These are phyloP conservation scores for Imleria badia DNA, from an alignment of 768 basidiomycete genomes.

Conservation along the genomic window DNA sequence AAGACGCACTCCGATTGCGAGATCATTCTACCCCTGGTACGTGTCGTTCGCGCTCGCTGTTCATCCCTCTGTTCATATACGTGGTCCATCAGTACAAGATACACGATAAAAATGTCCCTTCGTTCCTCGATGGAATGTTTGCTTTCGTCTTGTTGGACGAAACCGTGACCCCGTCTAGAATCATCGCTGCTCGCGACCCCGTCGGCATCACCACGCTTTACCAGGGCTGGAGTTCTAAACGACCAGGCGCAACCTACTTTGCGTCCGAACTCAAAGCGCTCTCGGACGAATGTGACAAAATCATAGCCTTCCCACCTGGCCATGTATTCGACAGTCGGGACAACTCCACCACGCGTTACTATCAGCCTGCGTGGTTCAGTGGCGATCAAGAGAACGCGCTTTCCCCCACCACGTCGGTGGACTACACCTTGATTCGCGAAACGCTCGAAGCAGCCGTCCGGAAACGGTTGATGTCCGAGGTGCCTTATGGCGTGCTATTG, in stretches of 20 bases:
- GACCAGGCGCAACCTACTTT: conserved; percentile 85
- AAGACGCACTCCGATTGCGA: conserved; percentile 99
- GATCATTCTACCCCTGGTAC: conserved; percentile 88
- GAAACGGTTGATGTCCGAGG: conserved; percentile 97
- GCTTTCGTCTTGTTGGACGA: conserved; percentile 96
- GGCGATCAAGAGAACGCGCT: conserved; percentile 69
- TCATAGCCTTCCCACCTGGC: conserved; percentile 96
- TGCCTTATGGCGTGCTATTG: conserved; percentile 95
- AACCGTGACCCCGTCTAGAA: conserved; percentile 80
- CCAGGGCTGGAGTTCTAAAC: conserved; percentile 87
- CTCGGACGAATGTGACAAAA: conserved; percentile 87
- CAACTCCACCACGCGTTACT: conserved; percentile 79
- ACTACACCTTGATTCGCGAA: conserved; percentile 72
- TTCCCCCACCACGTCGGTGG: conserved; percentile 54
- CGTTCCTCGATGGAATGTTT: conserved; percentile 95
- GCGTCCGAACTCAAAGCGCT: conserved; percentile 95
- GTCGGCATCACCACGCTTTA: conserved; percentile 99
- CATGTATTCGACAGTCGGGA: conserved; percentile 92
- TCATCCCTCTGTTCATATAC: background rate
- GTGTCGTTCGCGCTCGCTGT: conserved; percentile 5
- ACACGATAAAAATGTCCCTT: conserved; percentile 73
- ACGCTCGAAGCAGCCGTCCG: conserved; percentile 88
- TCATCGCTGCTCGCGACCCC: conserved; percentile 96
- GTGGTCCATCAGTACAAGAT: conserved; percentile 67
- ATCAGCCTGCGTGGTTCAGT: conserved; percentile 85